Percentiles rank a stretch among this genome's conserved stretches.
Evolutionary conservation across 768 basidiomycete genomes (phyloP).

Genomic region (Hericium coralloides): DNA sequence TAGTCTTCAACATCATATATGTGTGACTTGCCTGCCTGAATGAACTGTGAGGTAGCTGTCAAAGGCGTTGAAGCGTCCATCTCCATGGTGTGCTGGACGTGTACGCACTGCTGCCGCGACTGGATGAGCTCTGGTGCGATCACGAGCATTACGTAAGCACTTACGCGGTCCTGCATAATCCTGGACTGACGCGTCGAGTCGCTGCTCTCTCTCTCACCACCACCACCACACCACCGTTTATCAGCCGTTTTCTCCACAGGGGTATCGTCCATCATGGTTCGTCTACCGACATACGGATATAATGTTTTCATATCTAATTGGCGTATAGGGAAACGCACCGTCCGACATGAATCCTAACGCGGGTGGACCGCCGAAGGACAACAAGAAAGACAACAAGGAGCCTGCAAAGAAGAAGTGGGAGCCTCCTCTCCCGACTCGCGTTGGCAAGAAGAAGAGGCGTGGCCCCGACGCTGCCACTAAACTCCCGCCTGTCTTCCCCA

Average conservation of each 20-base stretch:
- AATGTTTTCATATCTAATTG: no score
- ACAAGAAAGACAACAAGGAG: conserved; percentile 34
- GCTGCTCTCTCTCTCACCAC: neutral
- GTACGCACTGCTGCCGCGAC: neutral
- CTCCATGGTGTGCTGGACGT: neutral
- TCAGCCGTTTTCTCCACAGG: no score
- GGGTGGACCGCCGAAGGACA: conserved; percentile 16
- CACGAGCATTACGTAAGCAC: conserved; percentile 15
- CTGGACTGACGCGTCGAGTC: conserved; percentile 22
- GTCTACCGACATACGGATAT: no score
- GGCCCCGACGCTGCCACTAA: conserved; percentile 90
- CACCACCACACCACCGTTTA: neutral
- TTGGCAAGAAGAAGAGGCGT: conserved; percentile 91
- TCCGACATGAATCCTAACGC: conserved; percentile 42
- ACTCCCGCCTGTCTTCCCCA: conserved; percentile 88
- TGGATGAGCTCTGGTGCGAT: conserved; percentile 14
- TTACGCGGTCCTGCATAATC: no score
- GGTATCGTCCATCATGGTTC: no score
- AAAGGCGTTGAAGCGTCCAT: conserved; percentile 33
- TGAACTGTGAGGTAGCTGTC: conserved; percentile 65
- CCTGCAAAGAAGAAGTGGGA: conserved; percentile 92
- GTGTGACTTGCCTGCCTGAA: conserved; percentile 54
- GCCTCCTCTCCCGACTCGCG: conserved; percentile 91
- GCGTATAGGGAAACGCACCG: conserved; percentile 60
- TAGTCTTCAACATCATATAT: neutral